phyloP scores from a whole-genome alignment of 2,329 filamentous ascomycete species.

The Berkeleyomyces rouxiae region DNA sequence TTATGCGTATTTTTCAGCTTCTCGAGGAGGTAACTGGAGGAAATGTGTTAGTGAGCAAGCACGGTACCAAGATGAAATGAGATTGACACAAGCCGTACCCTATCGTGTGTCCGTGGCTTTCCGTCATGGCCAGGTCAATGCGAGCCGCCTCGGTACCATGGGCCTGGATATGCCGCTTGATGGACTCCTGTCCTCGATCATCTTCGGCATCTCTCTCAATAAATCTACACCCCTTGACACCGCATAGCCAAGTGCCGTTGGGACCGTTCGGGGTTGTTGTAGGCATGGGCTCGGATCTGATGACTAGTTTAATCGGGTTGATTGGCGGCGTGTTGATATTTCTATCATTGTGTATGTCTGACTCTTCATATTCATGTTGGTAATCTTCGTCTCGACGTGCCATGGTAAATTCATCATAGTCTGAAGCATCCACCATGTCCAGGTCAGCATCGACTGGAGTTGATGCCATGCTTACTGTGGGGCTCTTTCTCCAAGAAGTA shows the following conservation, averaged over 20 bases:
- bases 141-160: slow-evolving; percentile 40
- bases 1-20: slow-evolving; percentile 24
- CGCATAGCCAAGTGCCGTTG: slow-evolving; percentile 49
- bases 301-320: slow-evolving; percentile 21
- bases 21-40: slow-evolving; percentile 35
- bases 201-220: slow-evolving; percentile 46
- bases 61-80: slow-evolving; percentile 22
- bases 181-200: slow-evolving; percentile 35
- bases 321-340: background rate
- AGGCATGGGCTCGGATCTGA: slow-evolving; percentile 34
- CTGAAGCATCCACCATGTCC: background rate
- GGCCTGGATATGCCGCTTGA: slow-evolving; percentile 39
- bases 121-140: slow-evolving; percentile 36
- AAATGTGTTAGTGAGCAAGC: slow-evolving; percentile 17
- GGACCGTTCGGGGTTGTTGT: slow-evolving; percentile 35
- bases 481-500: background rate
- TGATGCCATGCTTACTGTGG: background rate
- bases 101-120: slow-evolving; percentile 39
- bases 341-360: background rate
- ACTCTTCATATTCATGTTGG: background rate
- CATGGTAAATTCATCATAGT: slow-evolving; percentile 6
- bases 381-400: slow-evolving; percentile 1
- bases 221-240: slow-evolving; percentile 46
- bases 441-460: background rate
- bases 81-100: slow-evolving; percentile 28